Percentiles rank a stretch among this genome's conserved stretches.
phyloP scores from a whole-genome alignment of 345 rosid genomes.

The Salix udensis region DNA sequence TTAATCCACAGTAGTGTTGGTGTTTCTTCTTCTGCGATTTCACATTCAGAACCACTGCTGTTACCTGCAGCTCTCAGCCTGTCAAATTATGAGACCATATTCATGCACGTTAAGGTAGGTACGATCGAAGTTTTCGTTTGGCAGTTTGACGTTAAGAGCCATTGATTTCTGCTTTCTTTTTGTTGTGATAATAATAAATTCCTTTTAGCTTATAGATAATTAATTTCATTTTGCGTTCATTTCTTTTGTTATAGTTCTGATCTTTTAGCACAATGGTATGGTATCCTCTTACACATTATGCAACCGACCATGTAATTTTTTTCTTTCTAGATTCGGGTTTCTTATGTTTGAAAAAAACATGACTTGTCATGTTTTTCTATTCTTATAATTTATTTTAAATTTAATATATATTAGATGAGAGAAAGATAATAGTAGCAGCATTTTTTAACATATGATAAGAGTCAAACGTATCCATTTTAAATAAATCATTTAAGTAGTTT shows the following conservation, averaged over 20 bases:
- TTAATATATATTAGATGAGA: not conserved
- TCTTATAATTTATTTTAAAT: not conserved
- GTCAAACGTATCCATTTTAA: not conserved
- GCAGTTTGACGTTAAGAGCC: not conserved
- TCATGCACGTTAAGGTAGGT: not conserved
- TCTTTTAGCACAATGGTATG: not conserved
- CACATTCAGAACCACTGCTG: not conserved
- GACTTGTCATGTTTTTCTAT: not conserved
- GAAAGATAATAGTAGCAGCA: not conserved
- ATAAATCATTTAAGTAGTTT: too few relatives aligned
- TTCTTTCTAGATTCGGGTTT: not conserved
- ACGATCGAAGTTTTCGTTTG: not conserved
- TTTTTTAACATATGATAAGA: not conserved
- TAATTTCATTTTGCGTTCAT: not conserved
- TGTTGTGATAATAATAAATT: not conserved
- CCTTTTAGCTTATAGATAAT: not conserved
- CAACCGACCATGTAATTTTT: not conserved
- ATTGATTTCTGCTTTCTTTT: not conserved
- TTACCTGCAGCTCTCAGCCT: not conserved
- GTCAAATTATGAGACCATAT: not conserved
- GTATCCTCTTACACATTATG: not conserved
- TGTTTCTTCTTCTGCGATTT: not conserved
- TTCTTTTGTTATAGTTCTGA: not conserved
- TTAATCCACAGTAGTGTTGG: not conserved
- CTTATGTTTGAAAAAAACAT: not conserved